Conservation (phyloP, 2,329 filamentous ascomycete species). For the Zopfia rhizophila region DNA sequence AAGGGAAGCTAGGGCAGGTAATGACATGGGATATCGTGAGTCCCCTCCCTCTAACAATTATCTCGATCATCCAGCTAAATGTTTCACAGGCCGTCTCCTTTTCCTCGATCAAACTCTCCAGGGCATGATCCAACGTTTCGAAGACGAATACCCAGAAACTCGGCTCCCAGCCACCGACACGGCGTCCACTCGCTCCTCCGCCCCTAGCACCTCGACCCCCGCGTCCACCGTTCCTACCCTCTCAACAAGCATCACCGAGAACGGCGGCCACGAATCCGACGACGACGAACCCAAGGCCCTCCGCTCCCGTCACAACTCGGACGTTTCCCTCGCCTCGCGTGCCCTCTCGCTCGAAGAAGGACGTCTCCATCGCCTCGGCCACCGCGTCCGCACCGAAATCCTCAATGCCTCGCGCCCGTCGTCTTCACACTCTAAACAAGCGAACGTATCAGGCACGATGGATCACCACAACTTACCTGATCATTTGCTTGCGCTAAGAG, state of each 20-base stretch:
- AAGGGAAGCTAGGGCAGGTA: constrained; percentile 75
- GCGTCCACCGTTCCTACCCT: constrained; percentile 41
- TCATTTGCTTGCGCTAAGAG: constrained; percentile 66
- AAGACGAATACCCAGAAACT: constrained; percentile 94
- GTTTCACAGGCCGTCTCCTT: constrained; percentile 71
- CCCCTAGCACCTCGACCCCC: constrained; percentile 42
- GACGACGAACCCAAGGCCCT: constrained; percentile 55
- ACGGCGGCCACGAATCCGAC: constrained; percentile 48
- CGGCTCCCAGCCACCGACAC: constrained; percentile 59
- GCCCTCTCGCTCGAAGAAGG: constrained; percentile 76
- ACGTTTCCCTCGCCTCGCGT: constrained; percentile 74
- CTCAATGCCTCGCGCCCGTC: constrained; percentile 53
- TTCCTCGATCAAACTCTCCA: constrained; percentile 91
- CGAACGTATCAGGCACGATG: constrained; percentile 40
- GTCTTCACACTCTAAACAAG: constrained; percentile 31
- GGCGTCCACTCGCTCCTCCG: constrained; percentile 42
- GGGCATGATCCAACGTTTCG: constrained; percentile 93
- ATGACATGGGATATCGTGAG: constrained; percentile 82
- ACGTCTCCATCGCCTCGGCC: constrained; percentile 74
- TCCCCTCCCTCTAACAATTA: constrained; percentile 33
- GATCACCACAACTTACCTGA: constrained; percentile 49
- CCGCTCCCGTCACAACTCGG: constrained; percentile 69
- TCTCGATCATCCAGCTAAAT: constrained; percentile 27
- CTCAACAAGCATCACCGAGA: constrained; percentile 40
- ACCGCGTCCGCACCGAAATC: constrained; percentile 72